Conservation (phyloP, 2,329 filamentous ascomycete genomes). For the Ophiocordyceps sinensis region DNA sequence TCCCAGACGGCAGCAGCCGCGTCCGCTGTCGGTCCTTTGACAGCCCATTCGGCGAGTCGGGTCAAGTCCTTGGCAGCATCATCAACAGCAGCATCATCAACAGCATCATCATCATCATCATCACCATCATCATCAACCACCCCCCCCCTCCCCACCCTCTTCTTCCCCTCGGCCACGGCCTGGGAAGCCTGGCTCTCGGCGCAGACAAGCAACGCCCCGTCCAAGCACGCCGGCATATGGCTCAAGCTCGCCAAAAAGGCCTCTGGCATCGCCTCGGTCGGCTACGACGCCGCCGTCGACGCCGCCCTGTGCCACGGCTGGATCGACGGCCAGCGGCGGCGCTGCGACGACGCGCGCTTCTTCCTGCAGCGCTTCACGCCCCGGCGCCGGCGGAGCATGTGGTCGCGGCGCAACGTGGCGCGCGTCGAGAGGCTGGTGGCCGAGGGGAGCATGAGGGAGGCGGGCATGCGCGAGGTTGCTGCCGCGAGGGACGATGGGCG, state of each 20-base stretch:
- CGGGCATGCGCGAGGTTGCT: slow-evolving; percentile 35
- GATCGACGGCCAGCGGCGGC: slow-evolving; percentile 42
- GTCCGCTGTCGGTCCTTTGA: too few species aligned
- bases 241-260: slow-evolving; percentile 34
- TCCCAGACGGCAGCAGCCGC: background rate
- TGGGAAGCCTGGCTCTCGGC: slow-evolving; percentile 25
- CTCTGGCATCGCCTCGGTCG: slow-evolving; percentile 26
- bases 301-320: slow-evolving; percentile 45
- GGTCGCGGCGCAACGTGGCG: slow-evolving; percentile 45
- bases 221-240: slow-evolving; percentile 24
- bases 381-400: slow-evolving; percentile 36
- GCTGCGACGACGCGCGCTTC: slow-evolving; percentile 22
- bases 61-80: too few species aligned
- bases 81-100: background rate
- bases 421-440: slow-evolving; percentile 29
- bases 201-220: slow-evolving; percentile 5
- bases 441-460: slow-evolving; percentile 31
- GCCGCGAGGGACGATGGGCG: slow-evolving; percentile 41
- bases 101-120: background rate
- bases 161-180: slow-evolving; percentile 13
- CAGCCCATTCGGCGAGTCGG: too few species aligned
- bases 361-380: slow-evolving; percentile 46
- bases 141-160: slow-evolving; percentile 5
- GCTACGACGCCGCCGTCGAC: slow-evolving; percentile 37
- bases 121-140: background rate